Evolutionary conservation across 495 filamentous ascomycete genomes (phyloP).

Genomic region (Penicillium tannophilum): DNA sequence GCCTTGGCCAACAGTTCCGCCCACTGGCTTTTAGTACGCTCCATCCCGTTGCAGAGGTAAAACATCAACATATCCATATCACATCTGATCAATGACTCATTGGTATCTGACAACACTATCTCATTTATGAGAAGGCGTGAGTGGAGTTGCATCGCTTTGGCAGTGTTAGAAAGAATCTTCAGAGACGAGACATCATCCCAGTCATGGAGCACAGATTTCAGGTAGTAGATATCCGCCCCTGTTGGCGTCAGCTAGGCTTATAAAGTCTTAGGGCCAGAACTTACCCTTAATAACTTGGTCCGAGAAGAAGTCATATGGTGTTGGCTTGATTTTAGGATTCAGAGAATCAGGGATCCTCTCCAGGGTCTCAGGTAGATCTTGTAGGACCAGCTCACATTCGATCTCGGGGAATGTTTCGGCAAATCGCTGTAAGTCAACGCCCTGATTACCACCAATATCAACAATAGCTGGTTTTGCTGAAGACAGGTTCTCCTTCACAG

Average conservation of each 20-base stretch:
- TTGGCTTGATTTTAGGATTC: not conserved
- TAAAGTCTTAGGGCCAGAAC: not conserved
- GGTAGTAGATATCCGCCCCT: constrained; percentile 6
- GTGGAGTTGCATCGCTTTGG: not conserved
- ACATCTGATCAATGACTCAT: not conserved
- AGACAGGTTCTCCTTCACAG: constrained; percentile 4
- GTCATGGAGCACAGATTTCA: constrained; percentile 6
- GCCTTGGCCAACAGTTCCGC: constrained; percentile 1
- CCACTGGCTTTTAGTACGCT: constrained; percentile 3
- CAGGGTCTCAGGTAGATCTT: constrained; percentile 4
- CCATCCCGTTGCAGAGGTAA: constrained; percentile 7
- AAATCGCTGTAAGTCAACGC: not conserved
- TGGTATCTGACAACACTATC: constrained; percentile 1
- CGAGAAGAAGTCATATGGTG: constrained; percentile 4
- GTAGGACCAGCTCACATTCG: constrained; percentile 4
- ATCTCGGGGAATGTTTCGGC: constrained; percentile 1
- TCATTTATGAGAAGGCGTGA: constrained; percentile 4
- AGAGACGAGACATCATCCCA: constrained; percentile 4
- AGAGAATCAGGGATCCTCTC: constrained; percentile 1
- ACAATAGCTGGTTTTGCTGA: constrained; percentile 2
- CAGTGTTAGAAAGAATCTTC: constrained; percentile 8
- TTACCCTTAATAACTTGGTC: not conserved
- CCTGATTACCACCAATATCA: constrained; percentile 5
- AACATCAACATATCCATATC: constrained; percentile 7
- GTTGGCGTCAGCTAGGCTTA: not conserved